Evolutionary conservation across 2,329 filamentous ascomycete species (phyloP).

Genomic region (Trichoderma koningii): DNA sequence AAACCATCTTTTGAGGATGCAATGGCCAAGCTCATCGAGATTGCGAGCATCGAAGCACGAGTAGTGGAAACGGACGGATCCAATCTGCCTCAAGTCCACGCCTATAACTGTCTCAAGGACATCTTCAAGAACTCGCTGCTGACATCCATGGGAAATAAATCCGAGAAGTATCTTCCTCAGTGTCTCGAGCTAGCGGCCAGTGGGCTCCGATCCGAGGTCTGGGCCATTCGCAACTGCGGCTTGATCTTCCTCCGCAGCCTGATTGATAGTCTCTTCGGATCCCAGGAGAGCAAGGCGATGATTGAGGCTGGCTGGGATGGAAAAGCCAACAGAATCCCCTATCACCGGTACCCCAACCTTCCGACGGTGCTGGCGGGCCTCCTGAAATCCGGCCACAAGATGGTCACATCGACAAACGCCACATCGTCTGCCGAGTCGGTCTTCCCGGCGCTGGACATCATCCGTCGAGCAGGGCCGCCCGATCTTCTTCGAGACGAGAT

Average conservation of each 20-base stretch:
- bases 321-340: slow-evolving; percentile 65
- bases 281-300: slow-evolving; percentile 66
- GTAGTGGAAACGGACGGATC: slow-evolving; percentile 61
- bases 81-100: slow-evolving; percentile 87
- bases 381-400: slow-evolving; percentile 55
- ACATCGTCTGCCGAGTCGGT: slow-evolving; percentile 65
- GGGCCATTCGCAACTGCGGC: slow-evolving; percentile 93
- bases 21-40: slow-evolving; percentile 62
- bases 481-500: slow-evolving; percentile 57
- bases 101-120: slow-evolving; percentile 89
- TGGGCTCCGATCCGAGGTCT: slow-evolving; percentile 78
- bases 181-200: slow-evolving; percentile 78
- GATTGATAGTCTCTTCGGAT: slow-evolving; percentile 76
- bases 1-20: slow-evolving; percentile 64
- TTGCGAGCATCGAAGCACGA: slow-evolving; percentile 57
- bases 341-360: slow-evolving; percentile 67
- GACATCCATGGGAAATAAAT: slow-evolving; percentile 68
- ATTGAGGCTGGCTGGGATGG: slow-evolving; percentile 67
- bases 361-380: slow-evolving; percentile 65
- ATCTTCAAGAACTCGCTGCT: slow-evolving; percentile 84
- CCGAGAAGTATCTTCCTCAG: slow-evolving; percentile 72
- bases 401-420: slow-evolving; percentile 43
- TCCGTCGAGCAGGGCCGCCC: slow-evolving; percentile 71
- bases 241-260: slow-evolving; percentile 85
- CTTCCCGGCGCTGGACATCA: slow-evolving; percentile 80